Base-by-base conservation (phyloP, 2,329 filamentous ascomycete species). In the Colletotrichum spaethianum region DNA sequence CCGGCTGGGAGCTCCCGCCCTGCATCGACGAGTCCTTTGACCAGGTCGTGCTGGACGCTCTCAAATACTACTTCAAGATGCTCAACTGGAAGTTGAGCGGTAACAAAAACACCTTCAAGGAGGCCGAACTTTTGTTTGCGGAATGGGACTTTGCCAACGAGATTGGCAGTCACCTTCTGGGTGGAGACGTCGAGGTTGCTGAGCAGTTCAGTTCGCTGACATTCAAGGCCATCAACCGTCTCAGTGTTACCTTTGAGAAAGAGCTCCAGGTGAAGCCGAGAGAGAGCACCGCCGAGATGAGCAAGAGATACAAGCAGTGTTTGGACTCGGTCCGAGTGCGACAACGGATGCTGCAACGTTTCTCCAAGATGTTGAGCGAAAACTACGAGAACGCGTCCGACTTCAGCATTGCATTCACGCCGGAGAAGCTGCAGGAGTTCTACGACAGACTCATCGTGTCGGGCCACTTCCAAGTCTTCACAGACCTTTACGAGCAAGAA, bases 41-140 rank as follows among this genome's bases (percentile, higher is more conserved):
- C 79, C 89, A 92, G 42, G 94, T 97, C 23, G 94, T 98, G 12
- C 84, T 99, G 53, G 96, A 98, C 78, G 95, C 96, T 0, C 86
- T 99, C 76, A 97, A 96, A 80, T 98, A 98, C 82, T 99, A 99
- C 83, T 99, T 99, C 88, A 96, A 96, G 81, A 95, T 99, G 89
- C 87, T 99, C 55, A 98, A 98, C 80, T 98, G 95, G 94, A 98
- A 98, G 82, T 86, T 99, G 64, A 95, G 93, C 77, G 94, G 95
- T 67, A 98, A 98, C 86, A 98, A 98, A 82, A 99, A 98, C 83
- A 98, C 95, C 0, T 99, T 99, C 88, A 98, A 98, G 80, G 96
- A 99, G 82, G 96, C 96, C 8, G 96, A 99, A 85, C 93, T 99
- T 75, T 85, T 99, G 59, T 97, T 98, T 80, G 95, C 98, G 78